These are phyloP conservation scores for Yarrowia sp. DNA, from an alignment of 805 yeast species.

Conservation along the genomic window DNA sequence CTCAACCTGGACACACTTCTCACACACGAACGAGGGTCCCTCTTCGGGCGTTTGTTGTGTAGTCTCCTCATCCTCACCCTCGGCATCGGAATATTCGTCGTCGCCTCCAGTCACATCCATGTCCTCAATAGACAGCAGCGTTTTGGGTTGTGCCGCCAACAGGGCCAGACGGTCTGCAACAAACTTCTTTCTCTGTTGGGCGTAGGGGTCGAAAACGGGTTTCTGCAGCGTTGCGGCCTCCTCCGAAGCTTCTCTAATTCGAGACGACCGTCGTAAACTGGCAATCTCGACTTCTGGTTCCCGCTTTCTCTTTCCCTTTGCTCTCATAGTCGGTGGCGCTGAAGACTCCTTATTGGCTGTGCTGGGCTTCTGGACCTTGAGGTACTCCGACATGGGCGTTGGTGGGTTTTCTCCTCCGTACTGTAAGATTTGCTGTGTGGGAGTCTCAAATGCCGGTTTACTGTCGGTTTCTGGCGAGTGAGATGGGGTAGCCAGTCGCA, in stretches of 20 bases:
- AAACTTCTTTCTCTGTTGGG: conserved; percentile 23
- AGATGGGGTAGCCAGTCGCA: conserved; percentile 24
- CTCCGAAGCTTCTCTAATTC: conserved; percentile 27
- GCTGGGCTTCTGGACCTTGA: conserved; percentile 32
- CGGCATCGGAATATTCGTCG: conserved; percentile 7
- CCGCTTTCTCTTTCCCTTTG: conserved; percentile 18
- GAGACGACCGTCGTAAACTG: conserved; percentile 19
- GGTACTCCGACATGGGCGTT: conserved; percentile 28
- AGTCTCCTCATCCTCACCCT: conserved; percentile 7
- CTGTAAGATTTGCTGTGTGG: conserved; percentile 11
- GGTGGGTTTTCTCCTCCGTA: conserved; percentile 26
- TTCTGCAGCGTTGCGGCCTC: conserved; percentile 5
- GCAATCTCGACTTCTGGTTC: conserved; percentile 32
- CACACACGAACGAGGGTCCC: conserved; percentile 42
- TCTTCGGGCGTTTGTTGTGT: conserved; percentile 5
- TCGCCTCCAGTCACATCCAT: conserved; percentile 15
- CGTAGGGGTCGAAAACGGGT: conserved; percentile 18
- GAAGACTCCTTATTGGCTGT: background rate
- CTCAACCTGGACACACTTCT: conserved; percentile 44
- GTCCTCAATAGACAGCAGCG: conserved; percentile 28
- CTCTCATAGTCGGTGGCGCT: conserved; percentile 4
- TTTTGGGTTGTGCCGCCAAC: conserved; percentile 21
- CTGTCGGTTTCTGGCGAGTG: conserved; percentile 27
- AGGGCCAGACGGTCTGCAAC: conserved; percentile 8
- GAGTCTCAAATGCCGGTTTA: conserved; percentile 16